Conservation (phyloP, 1,139 yeast species). For the Candida dubliniensis region DNA sequence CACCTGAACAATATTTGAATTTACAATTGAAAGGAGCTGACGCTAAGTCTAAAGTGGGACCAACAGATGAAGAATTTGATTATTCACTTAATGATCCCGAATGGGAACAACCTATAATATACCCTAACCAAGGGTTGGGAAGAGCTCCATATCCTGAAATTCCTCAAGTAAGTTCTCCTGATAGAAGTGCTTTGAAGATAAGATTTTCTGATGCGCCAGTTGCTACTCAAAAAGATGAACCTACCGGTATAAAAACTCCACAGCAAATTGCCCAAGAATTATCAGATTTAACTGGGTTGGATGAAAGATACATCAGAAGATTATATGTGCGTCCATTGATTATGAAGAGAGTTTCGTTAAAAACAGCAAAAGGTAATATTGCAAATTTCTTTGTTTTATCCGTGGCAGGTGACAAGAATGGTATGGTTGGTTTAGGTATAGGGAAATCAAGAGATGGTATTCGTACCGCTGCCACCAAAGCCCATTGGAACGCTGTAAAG, state of each 20-base stretch:
- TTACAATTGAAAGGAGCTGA: slow-evolving; percentile 33
- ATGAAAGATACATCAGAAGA: slow-evolving; percentile 60
- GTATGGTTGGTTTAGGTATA: slow-evolving; percentile 94
- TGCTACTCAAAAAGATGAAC: slow-evolving; percentile 14
- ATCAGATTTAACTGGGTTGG: slow-evolving; percentile 72
- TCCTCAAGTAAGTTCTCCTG: slow-evolving; percentile 43
- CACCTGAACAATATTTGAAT: slow-evolving; percentile 55
- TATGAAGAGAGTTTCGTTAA: slow-evolving; percentile 83
- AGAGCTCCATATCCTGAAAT: slow-evolving; percentile 44
- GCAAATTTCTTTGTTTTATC: slow-evolving; percentile 82
- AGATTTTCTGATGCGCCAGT: slow-evolving; percentile 28
- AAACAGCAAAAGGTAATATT: slow-evolving; percentile 92
- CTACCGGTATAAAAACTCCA: slow-evolving; percentile 17
- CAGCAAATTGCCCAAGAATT: slow-evolving; percentile 55
- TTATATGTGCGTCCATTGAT: slow-evolving; percentile 68
- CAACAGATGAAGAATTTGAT: slow-evolving; percentile 27
- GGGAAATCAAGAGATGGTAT: slow-evolving; percentile 86
- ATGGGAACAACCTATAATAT: slow-evolving; percentile 48
- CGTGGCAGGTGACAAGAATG: slow-evolving; percentile 90
- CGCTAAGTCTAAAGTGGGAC: slow-evolving; percentile 35
- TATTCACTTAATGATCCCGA: slow-evolving; percentile 40
- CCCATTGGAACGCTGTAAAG: slow-evolving; percentile 93
- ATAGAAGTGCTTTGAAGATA: slow-evolving; percentile 41
- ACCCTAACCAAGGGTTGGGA: slow-evolving; percentile 45
- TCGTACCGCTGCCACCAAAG: slow-evolving; percentile 76